Evolutionary conservation across 805 yeast species (phyloP), one percentile per base, ranked within the genome.

Genomic region (Sugiyamaella lignohabitans): DNA sequence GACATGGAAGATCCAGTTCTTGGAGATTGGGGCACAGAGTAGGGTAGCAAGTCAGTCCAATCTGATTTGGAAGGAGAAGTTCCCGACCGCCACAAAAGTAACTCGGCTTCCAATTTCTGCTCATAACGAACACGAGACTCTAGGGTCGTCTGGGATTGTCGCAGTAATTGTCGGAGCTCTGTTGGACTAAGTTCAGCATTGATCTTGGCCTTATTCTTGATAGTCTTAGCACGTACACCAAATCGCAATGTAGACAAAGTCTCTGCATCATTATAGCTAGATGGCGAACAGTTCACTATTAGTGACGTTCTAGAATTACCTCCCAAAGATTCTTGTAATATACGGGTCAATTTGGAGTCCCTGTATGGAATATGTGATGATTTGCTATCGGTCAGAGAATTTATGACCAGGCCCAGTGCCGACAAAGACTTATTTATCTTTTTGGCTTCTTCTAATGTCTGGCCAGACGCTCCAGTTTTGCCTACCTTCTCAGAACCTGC

Each of bases 401-500:
- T 79, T 37, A 88, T 86, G 14, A 87, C 94, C 61, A 81, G 79
- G 2, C 95, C 95, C 47, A 88, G 69, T 0, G 88, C 75, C 4
- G 87, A 79, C 34, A 87, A 71, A 0, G 95, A 84, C 38, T 79
- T 74, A 63, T 88, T 89, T 56, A 88, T 84, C 51, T 82, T 85
- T 58, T 84, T 84, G 0, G 95, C 87, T 56, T 88, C 96, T 59
- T 87, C 89, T 5, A 84, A 66, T 1, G 81, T 73, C 54, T 78
- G 79, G 1, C 93, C 93, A 0, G 77, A 64, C 1, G 89, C 91
- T 2, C 93, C 91, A 0, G 93, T 79, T 53, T 80, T 82, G 48
- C 79, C 79, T 34, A 82, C 78, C 61, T 80, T 84, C 62, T 89
- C 96, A 19, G 91, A 81, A 4, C 96, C 95, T 0, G 95, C 95